phyloP scores from a whole-genome alignment of 805 yeast genomes.

The Yamadazyma laniorum region DNA sequence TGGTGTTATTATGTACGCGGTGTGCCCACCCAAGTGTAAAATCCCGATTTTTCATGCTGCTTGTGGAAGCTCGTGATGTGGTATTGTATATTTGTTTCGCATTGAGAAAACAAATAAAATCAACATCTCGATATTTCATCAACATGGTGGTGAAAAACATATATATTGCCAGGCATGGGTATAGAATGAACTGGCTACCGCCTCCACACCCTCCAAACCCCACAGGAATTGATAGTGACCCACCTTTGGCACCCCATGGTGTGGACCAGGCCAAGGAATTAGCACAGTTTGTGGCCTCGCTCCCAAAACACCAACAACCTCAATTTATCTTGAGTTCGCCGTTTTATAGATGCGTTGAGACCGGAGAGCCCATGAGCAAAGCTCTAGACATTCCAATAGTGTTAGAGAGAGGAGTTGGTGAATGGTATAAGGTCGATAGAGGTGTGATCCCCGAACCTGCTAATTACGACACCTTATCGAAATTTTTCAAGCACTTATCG shows the following conservation, averaged over 20 bases:
- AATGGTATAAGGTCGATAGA: conserved; percentile 82
- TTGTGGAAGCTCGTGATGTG: too few species aligned
- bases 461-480: conserved; percentile 42
- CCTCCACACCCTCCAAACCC: conserved; percentile 77
- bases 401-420: conserved; percentile 84
- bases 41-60: too few species aligned
- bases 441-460: conserved; percentile 71
- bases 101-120: too few species aligned
- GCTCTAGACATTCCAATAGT: conserved; percentile 55
- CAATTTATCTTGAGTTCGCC: conserved; percentile 77
- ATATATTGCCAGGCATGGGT: conserved; percentile 84
- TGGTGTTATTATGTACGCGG: too few species aligned
- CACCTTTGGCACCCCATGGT: conserved; percentile 85
- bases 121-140: neutral
- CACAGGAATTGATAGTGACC: conserved; percentile 89
- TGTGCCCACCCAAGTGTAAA: too few species aligned
- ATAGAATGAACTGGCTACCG: conserved; percentile 78
- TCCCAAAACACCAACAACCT: conserved; percentile 56
- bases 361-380: conserved; percentile 68
- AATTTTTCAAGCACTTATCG: conserved; percentile 52
- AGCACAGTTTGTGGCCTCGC: conserved; percentile 49
- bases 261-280: conserved; percentile 82
- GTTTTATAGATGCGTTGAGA: conserved; percentile 85
- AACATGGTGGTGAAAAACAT: conserved; percentile 53
- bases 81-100: too few species aligned